Conservation (phyloP, 202 grass and related monocot species). For the Elaeis oleifera region DNA sequence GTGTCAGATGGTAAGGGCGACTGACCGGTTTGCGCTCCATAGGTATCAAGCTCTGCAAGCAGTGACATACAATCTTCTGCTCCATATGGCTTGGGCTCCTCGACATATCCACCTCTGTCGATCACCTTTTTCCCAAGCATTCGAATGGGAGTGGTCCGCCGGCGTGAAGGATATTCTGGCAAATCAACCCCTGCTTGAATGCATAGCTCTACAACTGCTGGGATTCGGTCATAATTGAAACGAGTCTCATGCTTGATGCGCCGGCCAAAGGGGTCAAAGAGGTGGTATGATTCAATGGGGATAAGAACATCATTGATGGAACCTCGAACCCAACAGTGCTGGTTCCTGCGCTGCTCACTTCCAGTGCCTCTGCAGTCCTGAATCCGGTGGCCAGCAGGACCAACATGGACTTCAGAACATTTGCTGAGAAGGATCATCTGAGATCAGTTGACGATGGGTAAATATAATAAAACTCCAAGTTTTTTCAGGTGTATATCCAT, state of each 20-base stretch:
- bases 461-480: no score
- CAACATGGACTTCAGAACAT: conserved; percentile 77
- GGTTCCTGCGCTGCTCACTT: conserved; percentile 55
- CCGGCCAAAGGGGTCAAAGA: conserved; percentile 79
- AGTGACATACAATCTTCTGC: conserved; percentile 55
- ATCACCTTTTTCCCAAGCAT: conserved; percentile 88
- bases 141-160: conserved; percentile 52
- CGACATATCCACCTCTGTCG: conserved; percentile 47
- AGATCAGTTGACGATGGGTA: no score
- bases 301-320: conserved; percentile 72
- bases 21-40: conserved; percentile 34
- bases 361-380: conserved; percentile 72
- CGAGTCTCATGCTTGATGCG: conserved; percentile 86
- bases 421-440: conserved; percentile 44
- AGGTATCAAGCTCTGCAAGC: conserved; percentile 70
- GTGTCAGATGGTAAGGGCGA: conserved; percentile 27
- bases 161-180: conserved; percentile 66
- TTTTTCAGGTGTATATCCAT: no score
- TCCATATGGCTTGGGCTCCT: conserved; percentile 53
- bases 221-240: conserved; percentile 76
- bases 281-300: conserved; percentile 84
- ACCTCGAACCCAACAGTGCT: conserved; percentile 75
- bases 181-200: conserved; percentile 85
- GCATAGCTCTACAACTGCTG: conserved; percentile 85
- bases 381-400: conserved; percentile 63